phyloP scores from a whole-genome alignment of 2,329 filamentous ascomycete species.

The Botrytis porri region DNA sequence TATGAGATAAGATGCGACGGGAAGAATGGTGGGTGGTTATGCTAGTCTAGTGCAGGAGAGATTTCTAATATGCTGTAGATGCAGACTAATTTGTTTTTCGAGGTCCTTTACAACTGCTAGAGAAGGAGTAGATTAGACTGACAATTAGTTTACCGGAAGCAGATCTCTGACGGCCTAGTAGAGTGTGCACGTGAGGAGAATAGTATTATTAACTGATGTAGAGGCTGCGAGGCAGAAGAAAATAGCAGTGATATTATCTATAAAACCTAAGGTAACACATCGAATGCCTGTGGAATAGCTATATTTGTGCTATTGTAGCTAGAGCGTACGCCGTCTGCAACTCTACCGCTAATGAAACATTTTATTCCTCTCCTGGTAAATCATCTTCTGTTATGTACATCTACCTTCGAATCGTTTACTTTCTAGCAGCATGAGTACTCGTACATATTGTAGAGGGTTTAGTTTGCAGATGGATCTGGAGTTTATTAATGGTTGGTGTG shows the following conservation, averaged over 20 bases:
- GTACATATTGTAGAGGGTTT: not conserved
- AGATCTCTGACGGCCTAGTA: not conserved
- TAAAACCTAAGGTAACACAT: not conserved
- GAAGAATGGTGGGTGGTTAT: not conserved
- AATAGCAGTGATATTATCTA: not conserved
- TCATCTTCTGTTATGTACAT: not conserved
- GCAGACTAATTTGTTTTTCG: not conserved
- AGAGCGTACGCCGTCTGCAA: not conserved
- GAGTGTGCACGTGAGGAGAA: not conserved
- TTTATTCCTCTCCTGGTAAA: not conserved
- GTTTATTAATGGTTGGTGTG: not conserved
- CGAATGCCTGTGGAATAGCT: not conserved
- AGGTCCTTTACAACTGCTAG: not conserved
- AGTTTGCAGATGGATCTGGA: not conserved
- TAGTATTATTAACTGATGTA: not conserved
- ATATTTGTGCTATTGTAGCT: not conserved
- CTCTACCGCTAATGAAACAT: fast-evolving
- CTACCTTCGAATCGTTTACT: not conserved
- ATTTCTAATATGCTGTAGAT: not conserved
- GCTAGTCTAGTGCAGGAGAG: too few relatives aligned
- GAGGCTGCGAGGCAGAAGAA: not conserved
- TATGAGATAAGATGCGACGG: not conserved
- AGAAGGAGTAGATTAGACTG: not conserved
- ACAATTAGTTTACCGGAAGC: not conserved
- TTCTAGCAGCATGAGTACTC: not conserved